Base-by-base conservation (phyloP, 2,329 filamentous ascomycete species). In the Fusarium ambrosium region DNA sequence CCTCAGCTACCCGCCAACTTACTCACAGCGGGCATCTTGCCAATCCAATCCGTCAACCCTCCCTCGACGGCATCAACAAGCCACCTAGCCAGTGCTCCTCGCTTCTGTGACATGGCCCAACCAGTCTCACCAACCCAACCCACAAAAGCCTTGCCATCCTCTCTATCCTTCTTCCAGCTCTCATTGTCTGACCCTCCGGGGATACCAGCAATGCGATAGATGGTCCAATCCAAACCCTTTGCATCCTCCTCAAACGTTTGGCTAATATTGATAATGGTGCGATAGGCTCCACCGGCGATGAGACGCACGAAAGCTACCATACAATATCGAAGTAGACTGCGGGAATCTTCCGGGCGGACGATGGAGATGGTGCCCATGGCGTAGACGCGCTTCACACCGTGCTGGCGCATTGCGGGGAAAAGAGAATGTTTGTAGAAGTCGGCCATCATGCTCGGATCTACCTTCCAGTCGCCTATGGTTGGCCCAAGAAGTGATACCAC, bases 281-380 rank as follows among this genome's bases (percentile, higher is more conserved):
- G 55, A 36, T 78, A 82, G 4, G 73, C 72, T 8, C 29, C 53
- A 1, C 62, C 41, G 7, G 61, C 65, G 16, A 72, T 9, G 6
- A 76, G 14, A 1, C 71, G 53, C 16, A 81, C 66, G 2, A 79
- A 13, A 0, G 62, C 8, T 0, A 69, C 56, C 8, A 71, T 14
- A 32, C 71, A 2, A 68, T 61, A n/a, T 75, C 45, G 45, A 55
- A 77, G 41, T 2, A 72, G 1, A 8, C 62, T 71, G 45, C 73
- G 78, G 1, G 59, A 20, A 51, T 84, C 82, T n/a, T 79, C 70
- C 0, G 72, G 64, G 1, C 69, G 65, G n/a, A 74, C 65, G 29
- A 79, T 70, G 9, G 82, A 81, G 10, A 81, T 48, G 5, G 82
- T 84, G 10, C 79, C 72, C 80, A 83, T 82, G 6, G 78, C 81